Conservation (phyloP, 192 early-diverging fungal species). For the Linnemannia schmuckeri region DNA sequence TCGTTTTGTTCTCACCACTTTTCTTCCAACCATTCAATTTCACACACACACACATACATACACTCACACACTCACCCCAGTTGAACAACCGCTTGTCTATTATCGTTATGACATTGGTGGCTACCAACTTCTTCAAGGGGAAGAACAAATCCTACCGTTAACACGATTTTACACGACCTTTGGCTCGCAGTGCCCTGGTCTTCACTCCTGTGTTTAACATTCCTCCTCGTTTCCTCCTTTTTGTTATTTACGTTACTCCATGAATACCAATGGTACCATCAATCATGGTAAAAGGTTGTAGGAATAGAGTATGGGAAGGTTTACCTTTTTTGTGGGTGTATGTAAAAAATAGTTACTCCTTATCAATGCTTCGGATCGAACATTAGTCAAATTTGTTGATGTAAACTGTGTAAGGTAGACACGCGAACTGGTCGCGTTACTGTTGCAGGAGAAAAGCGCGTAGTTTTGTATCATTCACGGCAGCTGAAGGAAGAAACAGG, state of each 20-base stretch:
- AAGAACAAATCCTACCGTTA: slow-evolving; percentile 32
- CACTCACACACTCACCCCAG: slow-evolving; percentile 32
- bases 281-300: neutral
- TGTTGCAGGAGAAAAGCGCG: too few species aligned
- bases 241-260: neutral
- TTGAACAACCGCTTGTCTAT: slow-evolving; percentile 59
- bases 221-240: neutral
- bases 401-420: too few species aligned
- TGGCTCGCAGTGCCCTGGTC: slow-evolving; percentile 51
- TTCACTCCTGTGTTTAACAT: slow-evolving; percentile 56
- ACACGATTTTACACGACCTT: neutral
- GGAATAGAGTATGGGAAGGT: too few species aligned
- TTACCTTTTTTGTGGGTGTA: too few species aligned
- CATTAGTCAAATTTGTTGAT: too few species aligned
- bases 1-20: neutral
- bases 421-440: too few species aligned
- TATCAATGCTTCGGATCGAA: too few species aligned
- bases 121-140: slow-evolving; percentile 56
- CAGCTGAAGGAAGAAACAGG: too few species aligned
- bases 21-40: neutral
- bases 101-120: slow-evolving; percentile 56
- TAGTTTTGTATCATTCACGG: too few species aligned
- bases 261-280: neutral
- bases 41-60: neutral
- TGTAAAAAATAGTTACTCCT: too few species aligned